Base-by-base conservation (phyloP, 2,329 filamentous ascomycete genomes). In the Cylindrodendrum hubeiense region DNA sequence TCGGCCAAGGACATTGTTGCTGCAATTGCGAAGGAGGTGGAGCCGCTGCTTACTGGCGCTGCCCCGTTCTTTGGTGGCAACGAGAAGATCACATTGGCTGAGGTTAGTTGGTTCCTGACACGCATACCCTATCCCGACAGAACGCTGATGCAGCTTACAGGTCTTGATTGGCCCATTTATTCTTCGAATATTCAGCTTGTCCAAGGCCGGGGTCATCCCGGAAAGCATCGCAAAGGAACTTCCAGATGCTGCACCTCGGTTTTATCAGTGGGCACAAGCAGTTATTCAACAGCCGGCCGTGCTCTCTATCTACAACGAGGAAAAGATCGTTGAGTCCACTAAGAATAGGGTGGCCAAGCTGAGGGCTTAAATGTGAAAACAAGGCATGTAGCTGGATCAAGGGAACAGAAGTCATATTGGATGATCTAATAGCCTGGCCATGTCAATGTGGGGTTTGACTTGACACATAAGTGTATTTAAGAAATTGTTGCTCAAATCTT, bases 91-190 rank as follows among this genome's bases (percentile, higher is more conserved):
- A 95, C 92, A 0, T 79, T 94, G 37, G 93, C 90, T 12, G 93
- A 96, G 87, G 92, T 93, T 79, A 66, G 80, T 69, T 30, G 2
- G 2, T 26, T 17, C 12, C 19, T 1, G 4, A n/a, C 7, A 15
- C 26, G 10, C 7, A 15, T n/a, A 4, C 5, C 2, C 1, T 6
- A 2, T 17, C 2, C 3, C 13, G 22, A 13, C 4, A 5, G 26
- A 15, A 19, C 5, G 9, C n/a, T 21, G 19, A 57, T 26, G 5
- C 3, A n/a, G 19, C 7, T 15, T 33, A 30, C 0, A 90, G 89
- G 89, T 87, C 15, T 81, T 89, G 63, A 86, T 85, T 2, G 91
- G 88, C 0, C 89, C 91, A 0, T 94, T 94, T 75, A 74, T 93
- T 10, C 74, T 94, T 21, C 85, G 92, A 2, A 75, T 90, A 21